These are phyloP conservation scores for Debaryomyces hansenii DNA, from an alignment of 805 yeast species.

Conservation along the genomic window DNA sequence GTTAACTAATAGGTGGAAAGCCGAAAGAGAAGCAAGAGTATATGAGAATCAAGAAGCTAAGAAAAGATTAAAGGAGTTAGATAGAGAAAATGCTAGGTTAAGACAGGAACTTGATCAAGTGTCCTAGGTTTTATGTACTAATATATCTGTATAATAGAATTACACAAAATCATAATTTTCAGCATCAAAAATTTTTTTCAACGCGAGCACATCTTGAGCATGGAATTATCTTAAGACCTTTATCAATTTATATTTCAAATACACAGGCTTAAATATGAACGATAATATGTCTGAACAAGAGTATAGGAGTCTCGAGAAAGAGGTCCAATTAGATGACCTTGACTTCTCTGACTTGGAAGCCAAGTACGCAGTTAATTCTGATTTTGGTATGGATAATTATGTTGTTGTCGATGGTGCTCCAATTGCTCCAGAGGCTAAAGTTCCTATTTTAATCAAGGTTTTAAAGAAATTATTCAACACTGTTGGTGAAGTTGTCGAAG, in stretches of 20 bases:
- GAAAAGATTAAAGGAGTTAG: slow-evolving; percentile 51
- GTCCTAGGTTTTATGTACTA: neutral
- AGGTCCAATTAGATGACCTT: slow-evolving; percentile 49
- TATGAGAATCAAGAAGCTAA: slow-evolving; percentile 60
- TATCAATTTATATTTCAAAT: neutral
- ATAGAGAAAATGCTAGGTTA: slow-evolving; percentile 50
- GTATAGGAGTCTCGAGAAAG: slow-evolving; percentile 35
- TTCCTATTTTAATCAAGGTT: slow-evolving; percentile 80
- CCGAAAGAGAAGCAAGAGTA: slow-evolving; percentile 68
- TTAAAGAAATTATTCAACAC: slow-evolving; percentile 74
- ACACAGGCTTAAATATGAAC: neutral
- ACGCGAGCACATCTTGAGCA: slow-evolving; percentile 3
- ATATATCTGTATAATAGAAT: slow-evolving; percentile 1
- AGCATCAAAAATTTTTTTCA: slow-evolving; percentile 14
- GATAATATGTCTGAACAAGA: slow-evolving; percentile 20
- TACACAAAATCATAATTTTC: slow-evolving; percentile 7
- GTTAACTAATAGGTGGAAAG: slow-evolving; percentile 62
- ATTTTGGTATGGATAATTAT: slow-evolving; percentile 67
- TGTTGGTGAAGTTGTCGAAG: slow-evolving; percentile 68
- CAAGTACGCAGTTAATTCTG: slow-evolving; percentile 59
- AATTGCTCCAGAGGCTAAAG: slow-evolving; percentile 86
- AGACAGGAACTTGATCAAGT: slow-evolving; percentile 3
- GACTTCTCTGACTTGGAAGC: slow-evolving; percentile 86
- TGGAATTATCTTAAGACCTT: no score
- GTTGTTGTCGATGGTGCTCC: slow-evolving; percentile 96